Base-by-base conservation (phyloP, 2,329 filamentous ascomycete genomes). In the Alternaria arbusti region DNA sequence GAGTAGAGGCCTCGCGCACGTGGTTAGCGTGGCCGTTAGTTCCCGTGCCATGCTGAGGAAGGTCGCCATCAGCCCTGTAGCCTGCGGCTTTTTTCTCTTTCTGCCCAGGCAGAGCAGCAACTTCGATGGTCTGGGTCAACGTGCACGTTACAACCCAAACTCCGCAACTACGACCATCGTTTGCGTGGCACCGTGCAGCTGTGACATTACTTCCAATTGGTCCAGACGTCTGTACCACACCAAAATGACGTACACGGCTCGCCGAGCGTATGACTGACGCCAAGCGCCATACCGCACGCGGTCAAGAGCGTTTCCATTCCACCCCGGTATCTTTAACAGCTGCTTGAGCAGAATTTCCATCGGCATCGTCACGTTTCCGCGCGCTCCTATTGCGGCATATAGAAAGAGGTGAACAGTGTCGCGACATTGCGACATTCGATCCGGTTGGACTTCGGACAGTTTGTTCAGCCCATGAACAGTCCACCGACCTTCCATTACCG, bases 341-440 rank as follows among this genome's bases (percentile, higher is more conserved):
- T 61, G 59, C 59, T 62, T 59, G 59, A 62, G 59, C 59, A 62
- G 59, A 62, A 62, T 59, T 62, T 62, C 59, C 43, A 59, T 43
- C 55, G 28, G 47, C 43, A 59, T 44, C 58, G n/a, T 28, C 28
- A 54, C 47, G 23, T 43, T 30, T 49, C 43, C 28, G 28, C 23
- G 47, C n/a, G 17, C 26, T 26, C 11, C 49, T 17, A 32, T 32
- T 43, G 25, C 43, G 4, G 32, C 56, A 45, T 32, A 20, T 30
- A 36, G 22, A 47, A 12, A 15, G 12, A 12, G n/a, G 17, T 54
- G 28, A 30, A 25, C 17, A 51, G 17, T 54, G 40, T 62, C 30
- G 40, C 26, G 55, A 52, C 30, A 52, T 26, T 25, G 32, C 47
- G 54, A 47, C 54, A 12, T 51, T 36, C 49, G 20, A 51, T 30